phyloP scores from a whole-genome alignment of 2,329 filamentous ascomycete species.

The Ceratocystis lukuohia region DNA sequence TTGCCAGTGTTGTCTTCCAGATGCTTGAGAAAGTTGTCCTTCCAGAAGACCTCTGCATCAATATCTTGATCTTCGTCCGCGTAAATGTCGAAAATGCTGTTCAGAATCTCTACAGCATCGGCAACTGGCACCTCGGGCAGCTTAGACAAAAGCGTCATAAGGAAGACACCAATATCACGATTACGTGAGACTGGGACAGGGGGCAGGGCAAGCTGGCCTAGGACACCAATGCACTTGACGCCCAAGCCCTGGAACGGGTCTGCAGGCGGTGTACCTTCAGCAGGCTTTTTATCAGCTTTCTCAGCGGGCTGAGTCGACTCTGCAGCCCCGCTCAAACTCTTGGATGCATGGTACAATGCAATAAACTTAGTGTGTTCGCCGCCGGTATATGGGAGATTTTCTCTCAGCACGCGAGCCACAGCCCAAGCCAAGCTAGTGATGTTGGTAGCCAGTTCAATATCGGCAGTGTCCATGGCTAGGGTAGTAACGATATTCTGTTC shows the following conservation, averaged over 20 bases:
- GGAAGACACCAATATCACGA: slow-evolving; percentile 49
- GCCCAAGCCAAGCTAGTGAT: slow-evolving; percentile 55
- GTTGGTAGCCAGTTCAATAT: slow-evolving; percentile 47
- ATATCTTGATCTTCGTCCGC: slow-evolving; percentile 44
- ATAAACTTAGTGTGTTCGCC: slow-evolving; percentile 52
- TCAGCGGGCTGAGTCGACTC: slow-evolving; percentile 27
- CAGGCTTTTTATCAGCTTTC: slow-evolving; percentile 20
- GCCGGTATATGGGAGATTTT: slow-evolving; percentile 21
- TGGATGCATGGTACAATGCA: slow-evolving; percentile 43
- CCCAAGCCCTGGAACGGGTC: slow-evolving; percentile 50
- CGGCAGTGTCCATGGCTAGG: slow-evolving; percentile 46
- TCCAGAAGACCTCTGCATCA: slow-evolving; percentile 52
- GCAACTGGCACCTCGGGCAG: slow-evolving; percentile 42
- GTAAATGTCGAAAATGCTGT: slow-evolving; percentile 56
- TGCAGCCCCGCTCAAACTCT: not conserved
- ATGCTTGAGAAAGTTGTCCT: slow-evolving; percentile 44
- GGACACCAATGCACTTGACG: slow-evolving; percentile 53
- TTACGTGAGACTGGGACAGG: slow-evolving; percentile 42
- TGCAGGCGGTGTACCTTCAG: slow-evolving; percentile 23
- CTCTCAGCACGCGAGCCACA: slow-evolving; percentile 39
- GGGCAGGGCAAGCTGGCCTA: slow-evolving; percentile 48
- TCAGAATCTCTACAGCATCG: slow-evolving; percentile 49
- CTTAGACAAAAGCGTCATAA: slow-evolving; percentile 41
- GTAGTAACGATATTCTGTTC: slow-evolving; percentile 41
- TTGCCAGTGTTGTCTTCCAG: slow-evolving; percentile 42